phyloP scores from a whole-genome alignment of 257 asterid genomes.

The Linderniella brevidens region DNA sequence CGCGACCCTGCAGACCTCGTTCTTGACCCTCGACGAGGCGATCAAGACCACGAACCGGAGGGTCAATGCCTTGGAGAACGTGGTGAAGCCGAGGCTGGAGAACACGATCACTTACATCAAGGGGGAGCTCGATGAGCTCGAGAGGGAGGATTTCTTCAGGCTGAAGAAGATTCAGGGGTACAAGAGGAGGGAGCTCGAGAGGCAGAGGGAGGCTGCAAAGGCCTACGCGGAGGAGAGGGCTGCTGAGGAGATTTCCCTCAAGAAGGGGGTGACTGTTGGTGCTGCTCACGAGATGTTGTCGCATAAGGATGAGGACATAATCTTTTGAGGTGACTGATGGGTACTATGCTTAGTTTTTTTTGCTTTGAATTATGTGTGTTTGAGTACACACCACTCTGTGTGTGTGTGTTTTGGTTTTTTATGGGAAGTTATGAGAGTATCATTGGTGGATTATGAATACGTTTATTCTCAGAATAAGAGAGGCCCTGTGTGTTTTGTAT shows the following conservation, averaged over 20 bases:
- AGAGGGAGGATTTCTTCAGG: conserved; percentile 19
- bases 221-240: background rate
- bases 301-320: conserved; percentile 6
- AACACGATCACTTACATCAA: conserved; percentile 38
- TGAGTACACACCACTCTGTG: too few relatives aligned
- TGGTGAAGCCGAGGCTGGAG: conserved; percentile 36
- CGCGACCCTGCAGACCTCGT: conserved; percentile 4
- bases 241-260: background rate
- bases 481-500: too few relatives aligned
- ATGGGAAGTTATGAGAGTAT: too few relatives aligned
- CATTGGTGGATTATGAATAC: too few relatives aligned
- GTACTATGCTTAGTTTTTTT: background rate
- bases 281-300: conserved; percentile 2
- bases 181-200: conserved; percentile 18
- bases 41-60: conserved; percentile 52
- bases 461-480: too few relatives aligned
- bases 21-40: conserved; percentile 39
- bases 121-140: conserved; percentile 19
- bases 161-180: conserved; percentile 17
- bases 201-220: conserved; percentile 26
- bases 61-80: conserved; percentile 42
- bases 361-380: too few relatives aligned
- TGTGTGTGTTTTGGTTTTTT: too few relatives aligned
- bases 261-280: background rate
- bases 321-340: conserved; percentile 1